A percentile compares a stretch with the other conserved stretches of the same genome.
Evolutionary conservation across 768 basidiomycete genomes (phyloP).

Genomic region (Lepiota subincarnata): DNA sequence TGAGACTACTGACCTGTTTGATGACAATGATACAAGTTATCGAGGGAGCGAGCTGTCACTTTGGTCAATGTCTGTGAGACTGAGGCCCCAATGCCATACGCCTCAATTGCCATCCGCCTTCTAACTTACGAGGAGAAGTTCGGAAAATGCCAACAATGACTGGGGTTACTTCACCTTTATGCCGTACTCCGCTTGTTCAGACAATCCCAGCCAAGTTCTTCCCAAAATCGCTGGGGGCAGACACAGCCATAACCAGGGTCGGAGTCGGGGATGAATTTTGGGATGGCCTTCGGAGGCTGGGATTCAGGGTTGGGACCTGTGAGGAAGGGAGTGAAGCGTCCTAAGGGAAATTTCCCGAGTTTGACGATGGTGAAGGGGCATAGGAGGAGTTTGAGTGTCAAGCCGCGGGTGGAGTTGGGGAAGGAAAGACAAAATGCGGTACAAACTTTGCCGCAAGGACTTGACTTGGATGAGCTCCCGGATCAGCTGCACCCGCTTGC

Average conservation of each 20-base stretch:
- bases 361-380: constrained; percentile 1
- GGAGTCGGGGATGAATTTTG: constrained; percentile 2
- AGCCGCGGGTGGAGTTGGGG: not conserved
- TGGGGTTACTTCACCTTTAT: not conserved
- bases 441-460: not conserved
- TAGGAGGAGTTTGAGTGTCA: constrained; percentile 1
- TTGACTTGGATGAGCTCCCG: constrained; percentile 1
- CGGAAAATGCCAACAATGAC: not conserved
- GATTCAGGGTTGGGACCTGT: constrained; percentile 1
- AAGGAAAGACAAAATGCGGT: not conserved
- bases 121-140: not conserved
- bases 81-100: constrained; percentile 6
- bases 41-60: constrained; percentile 1
- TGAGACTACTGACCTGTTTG: not conserved
- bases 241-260: not conserved
- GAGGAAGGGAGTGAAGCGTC: not conserved
- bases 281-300: constrained; percentile 15
- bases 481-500: not conserved
- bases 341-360: not conserved
- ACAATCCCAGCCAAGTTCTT: too few species aligned
- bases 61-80: constrained; percentile 5
- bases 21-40: constrained; percentile 2
- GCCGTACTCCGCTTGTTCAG: not conserved
- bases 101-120: constrained; percentile 1
- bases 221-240: too few species aligned